Evolutionary conservation across 371 early-diverging fungal genomes (phyloP).

Genomic region (Apophysomyces ossiformis): DNA sequence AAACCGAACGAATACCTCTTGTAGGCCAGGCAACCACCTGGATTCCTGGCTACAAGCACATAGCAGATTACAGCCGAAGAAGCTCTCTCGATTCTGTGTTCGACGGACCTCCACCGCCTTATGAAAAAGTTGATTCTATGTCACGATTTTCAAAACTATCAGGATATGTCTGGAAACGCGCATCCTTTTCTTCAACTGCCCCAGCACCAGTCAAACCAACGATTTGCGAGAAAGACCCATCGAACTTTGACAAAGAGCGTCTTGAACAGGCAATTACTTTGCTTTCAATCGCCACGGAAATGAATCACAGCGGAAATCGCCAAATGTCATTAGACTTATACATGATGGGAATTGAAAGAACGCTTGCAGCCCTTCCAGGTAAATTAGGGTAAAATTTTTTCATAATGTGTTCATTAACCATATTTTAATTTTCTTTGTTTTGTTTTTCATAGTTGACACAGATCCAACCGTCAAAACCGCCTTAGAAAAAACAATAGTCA

Average conservation of each 20-base stretch:
- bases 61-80: constrained; percentile 10
- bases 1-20: background rate
- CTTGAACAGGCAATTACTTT: constrained; percentile 56
- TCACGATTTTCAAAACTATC: constrained; percentile 30
- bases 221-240: background rate
- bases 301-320: constrained; percentile 53
- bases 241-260: constrained; percentile 35
- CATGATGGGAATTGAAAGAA: constrained; percentile 55
- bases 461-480: constrained; percentile 12
- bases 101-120: constrained; percentile 37
- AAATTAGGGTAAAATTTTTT: constrained; percentile 17
- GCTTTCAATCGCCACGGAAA: constrained; percentile 54
- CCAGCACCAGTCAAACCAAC: background rate
- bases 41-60: constrained; percentile 18
- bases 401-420: background rate
- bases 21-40: constrained; percentile 29
- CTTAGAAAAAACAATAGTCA: constrained; percentile 2
- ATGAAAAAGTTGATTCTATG: constrained; percentile 39
- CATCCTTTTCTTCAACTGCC: constrained; percentile 17
- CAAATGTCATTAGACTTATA: constrained; percentile 56
- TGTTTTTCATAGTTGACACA: constrained; percentile 13
- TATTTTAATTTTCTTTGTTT: constrained; percentile 9
- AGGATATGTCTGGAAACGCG: constrained; percentile 35
- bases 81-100: constrained; percentile 10
- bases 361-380: constrained; percentile 58